These are phyloP conservation scores for Penicillium cataractarum DNA, from an alignment of 495 filamentous ascomycete genomes.

Conservation along the genomic window DNA sequence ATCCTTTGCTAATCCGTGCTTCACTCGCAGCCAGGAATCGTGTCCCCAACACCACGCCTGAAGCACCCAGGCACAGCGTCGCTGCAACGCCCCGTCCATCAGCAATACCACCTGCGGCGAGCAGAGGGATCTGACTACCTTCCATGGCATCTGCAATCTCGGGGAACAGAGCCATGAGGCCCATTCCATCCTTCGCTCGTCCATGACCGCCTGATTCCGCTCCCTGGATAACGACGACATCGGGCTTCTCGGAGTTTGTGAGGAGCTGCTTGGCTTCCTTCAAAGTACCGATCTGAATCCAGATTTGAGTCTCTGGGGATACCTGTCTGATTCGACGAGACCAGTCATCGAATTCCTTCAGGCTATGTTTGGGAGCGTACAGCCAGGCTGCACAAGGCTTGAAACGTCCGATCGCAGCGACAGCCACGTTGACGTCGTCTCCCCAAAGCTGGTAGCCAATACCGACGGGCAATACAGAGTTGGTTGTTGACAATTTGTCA, in stretches of 20 bases:
- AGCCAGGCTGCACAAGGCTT: constrained; percentile 72
- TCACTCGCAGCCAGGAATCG: constrained; percentile 70
- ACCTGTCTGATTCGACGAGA: constrained; percentile 49
- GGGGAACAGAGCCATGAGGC: constrained; percentile 60
- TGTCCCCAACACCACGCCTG: constrained; percentile 71
- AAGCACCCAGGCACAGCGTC: constrained; percentile 67
- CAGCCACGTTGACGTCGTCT: constrained; percentile 47
- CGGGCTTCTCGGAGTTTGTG: constrained; percentile 45
- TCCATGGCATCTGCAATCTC: constrained; percentile 61
- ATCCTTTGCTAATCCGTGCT: constrained; percentile 61
- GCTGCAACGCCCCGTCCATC: constrained; percentile 70
- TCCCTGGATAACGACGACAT: constrained; percentile 75
- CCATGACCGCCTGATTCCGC: constrained; percentile 78
- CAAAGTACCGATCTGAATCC: constrained; percentile 70
- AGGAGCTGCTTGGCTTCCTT: constrained; percentile 54
- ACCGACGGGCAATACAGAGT: constrained; percentile 56
- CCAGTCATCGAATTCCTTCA: constrained; percentile 59
- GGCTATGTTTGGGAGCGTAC: constrained; percentile 58
- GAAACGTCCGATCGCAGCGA: constrained; percentile 45
- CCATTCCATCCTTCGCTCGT: constrained; percentile 54
- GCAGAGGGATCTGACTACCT: constrained; percentile 51
- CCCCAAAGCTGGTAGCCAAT: constrained; percentile 66
- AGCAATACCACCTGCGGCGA: constrained; percentile 74
- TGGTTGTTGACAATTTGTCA: constrained; percentile 19
- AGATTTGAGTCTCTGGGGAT: constrained; percentile 56